Base-by-base conservation (phyloP, 192 early-diverging fungal genomes). In the Paraglomus brasilianum region DNA sequence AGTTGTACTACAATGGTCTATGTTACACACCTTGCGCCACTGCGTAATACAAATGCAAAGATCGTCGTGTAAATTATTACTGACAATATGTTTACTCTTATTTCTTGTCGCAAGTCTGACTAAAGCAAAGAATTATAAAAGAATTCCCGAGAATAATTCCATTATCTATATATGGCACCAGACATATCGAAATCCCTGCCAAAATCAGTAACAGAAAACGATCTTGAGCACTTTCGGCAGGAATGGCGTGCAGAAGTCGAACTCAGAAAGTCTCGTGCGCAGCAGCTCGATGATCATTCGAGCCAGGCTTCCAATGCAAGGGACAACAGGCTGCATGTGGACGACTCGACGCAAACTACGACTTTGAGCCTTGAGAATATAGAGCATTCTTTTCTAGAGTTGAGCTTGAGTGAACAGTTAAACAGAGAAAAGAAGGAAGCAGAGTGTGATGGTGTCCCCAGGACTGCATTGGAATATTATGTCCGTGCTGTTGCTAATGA, bases 391-490 rank as follows among this genome's bases (percentile, higher is more conserved):
- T 30, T 30, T 3, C 30, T 1, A 3, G 1, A 3, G 30, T 30
- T 30, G 30, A 30, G 30, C 30, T 30, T 30, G 43, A 22, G 6
- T 38, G 13, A 17, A 48, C 46, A 36, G 47, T 17, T 39, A 42
- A 39, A 40, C 24, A n/a, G 41, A 38, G 42, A n/a, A 39, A 48
- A 5, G 42, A 5, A 30, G 30, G 30, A 30, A 30, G 3, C 3
- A 30, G 30, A 30, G 30, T 3, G 30, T 30, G 30, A 30, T 30
- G 30, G 3, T 30, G 30, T 30, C 3, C 30, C 30, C 30, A 30
- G 30, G 14, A 63, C 38, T 22, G 73, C 76, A 4, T 57, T 78
- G 66, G 74, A 78, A 19, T 53, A 71, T 55, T 78, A 78, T 67
- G 21, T 73, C 14, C 36, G 50, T 56, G 77, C 74, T 4, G 71